These are phyloP conservation scores for Cetradonia linearis DNA, from an alignment of 495 filamentous ascomycete genomes.

Conservation along the genomic window DNA sequence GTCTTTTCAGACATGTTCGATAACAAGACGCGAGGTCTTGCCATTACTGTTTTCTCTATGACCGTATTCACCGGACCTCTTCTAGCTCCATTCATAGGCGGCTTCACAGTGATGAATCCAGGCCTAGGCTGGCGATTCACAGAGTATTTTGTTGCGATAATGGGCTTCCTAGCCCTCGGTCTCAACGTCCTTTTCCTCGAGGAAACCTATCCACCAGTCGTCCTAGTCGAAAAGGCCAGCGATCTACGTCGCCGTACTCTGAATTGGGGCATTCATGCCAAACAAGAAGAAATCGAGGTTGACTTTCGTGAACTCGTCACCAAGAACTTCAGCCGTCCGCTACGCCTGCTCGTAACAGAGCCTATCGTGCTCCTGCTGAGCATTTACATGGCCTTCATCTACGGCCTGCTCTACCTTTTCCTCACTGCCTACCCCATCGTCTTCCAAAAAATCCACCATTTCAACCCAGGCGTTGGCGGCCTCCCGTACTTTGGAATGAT, in stretches of 20 bases:
- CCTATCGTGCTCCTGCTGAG: slow-evolving; percentile 66
- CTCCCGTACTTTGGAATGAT: slow-evolving; percentile 78
- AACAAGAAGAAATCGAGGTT: slow-evolving; percentile 86
- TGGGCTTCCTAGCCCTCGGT: slow-evolving; percentile 63
- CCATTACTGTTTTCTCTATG: slow-evolving; percentile 75
- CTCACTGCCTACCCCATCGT: slow-evolving; percentile 72
- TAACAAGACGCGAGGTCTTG: slow-evolving; percentile 55
- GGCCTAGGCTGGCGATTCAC: slow-evolving; percentile 82
- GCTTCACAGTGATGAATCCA: slow-evolving; percentile 60
- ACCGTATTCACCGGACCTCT: slow-evolving; percentile 76
- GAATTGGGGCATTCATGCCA: slow-evolving; percentile 92
- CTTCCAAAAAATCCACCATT: slow-evolving; percentile 60
- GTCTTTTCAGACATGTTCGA: slow-evolving; percentile 85
- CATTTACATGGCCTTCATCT: slow-evolving; percentile 73
- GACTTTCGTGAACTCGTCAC: slow-evolving; percentile 65
- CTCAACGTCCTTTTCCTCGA: slow-evolving; percentile 62
- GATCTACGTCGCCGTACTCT: slow-evolving; percentile 70
- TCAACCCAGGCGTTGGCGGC: slow-evolving; percentile 57
- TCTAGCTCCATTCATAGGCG: slow-evolving; percentile 73
- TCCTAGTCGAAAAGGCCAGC: slow-evolving; percentile 65
- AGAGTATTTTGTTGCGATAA: slow-evolving; percentile 58
- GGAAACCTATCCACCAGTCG: slow-evolving; percentile 77
- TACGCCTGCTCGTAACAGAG: slow-evolving; percentile 69
- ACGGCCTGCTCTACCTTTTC: slow-evolving; percentile 74
- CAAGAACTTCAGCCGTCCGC: slow-evolving; percentile 76